Evolutionary conservation across 208 protist genomes (phyloP), one percentile per base, ranked within the genome.

Genomic region (Crithidia fasciculata): DNA sequence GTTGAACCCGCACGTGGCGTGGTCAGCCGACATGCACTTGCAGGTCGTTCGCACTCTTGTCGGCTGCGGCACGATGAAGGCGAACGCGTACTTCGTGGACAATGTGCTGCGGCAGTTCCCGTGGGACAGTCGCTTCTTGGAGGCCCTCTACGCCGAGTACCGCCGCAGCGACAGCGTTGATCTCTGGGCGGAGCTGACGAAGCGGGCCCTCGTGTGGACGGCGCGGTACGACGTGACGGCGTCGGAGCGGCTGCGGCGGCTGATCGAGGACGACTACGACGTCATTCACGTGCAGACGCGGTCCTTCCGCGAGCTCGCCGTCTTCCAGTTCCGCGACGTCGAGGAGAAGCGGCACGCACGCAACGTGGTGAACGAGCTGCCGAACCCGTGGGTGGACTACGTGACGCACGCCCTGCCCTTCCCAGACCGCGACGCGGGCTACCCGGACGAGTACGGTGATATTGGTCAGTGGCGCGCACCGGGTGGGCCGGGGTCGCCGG

Each of bases 241-340:
- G 5, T 94, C 88, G n/a, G 91, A 97, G 81, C 66, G 69, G 28
- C 78, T 95, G 52, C 84, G 85, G 71, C 92, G 90, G 16, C 69
- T 90, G 53, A 93, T 97, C 59, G 94, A 97, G 79, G 92, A 97
- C 71, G 94, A 97, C 83, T 97, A 96, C 79, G 89, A 88, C 66
- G 52, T 86, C 54, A 95, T 97, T 70, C 64, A 80, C 44, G 90
- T 97, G 7, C 94, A 97, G 72, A 95, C 92, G 19, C 91, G 94
- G 66, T 88, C 86, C 43, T 93, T 95, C 78, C 88, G 92, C 70
- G 94, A 96, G 84, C 84, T 97, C 36, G 89, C 90, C 55, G 90
- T 94, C 43, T 97, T 95, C 67, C 90, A 95, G 74, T 97, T 95
- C 88, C 90, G 90, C 50, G 88, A 95, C 66, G 83, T 85, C 41